Evolutionary conservation across 2,329 filamentous ascomycete species (phyloP), one percentile per base, ranked within the genome.

Genomic region (Coniella vitis): DNA sequence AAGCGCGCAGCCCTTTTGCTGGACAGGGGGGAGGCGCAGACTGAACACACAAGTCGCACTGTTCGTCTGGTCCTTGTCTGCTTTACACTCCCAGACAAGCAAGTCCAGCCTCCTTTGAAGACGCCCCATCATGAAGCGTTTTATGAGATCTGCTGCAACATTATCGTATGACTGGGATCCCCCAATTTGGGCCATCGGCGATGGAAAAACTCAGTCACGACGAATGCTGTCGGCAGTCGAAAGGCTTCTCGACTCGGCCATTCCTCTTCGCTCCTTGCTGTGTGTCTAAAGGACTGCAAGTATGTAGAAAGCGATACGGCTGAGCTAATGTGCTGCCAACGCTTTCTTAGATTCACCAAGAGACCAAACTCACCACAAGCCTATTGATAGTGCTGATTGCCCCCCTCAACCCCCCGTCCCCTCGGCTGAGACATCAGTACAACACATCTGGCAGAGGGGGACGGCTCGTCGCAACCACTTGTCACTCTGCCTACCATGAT

Each of bases 401-500:
- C n/a, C n/a, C n/a, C n/a, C n/a, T n/a, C n/a, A n/a, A n/a, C n/a
- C n/a, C n/a, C n/a, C n/a, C n/a, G n/a, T n/a, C n/a, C n/a, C n/a
- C n/a, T n/a, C 38, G 39, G 20, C 45, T 51, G 51, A 53, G 51
- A 51, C 51, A 53, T 42, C 36, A 42, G 46, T 36, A 22, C 42
- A 42, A 20, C 46, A 49, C 49, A 34, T 35, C 47, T 48, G 38
- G 32, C 39, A 19, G 32, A 16, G 47, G 36, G 35, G 36, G 25
- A 35, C 34, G 48, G 45, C 39, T 47, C 48, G 47, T 47, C 48
- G 47, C 47, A 47, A 45, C 47, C 44, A 50, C 19, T 53, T 53
- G 51, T 47, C 47, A 48, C 48, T 29, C 25, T 29, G 25, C 10
- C 10, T 10, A 29, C 36, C 45, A 44, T 39, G 39, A 45, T 37